These are phyloP conservation scores for Microsporum ferrugineum DNA, from an alignment of 2,329 filamentous ascomycete genomes.

Conservation along the genomic window DNA sequence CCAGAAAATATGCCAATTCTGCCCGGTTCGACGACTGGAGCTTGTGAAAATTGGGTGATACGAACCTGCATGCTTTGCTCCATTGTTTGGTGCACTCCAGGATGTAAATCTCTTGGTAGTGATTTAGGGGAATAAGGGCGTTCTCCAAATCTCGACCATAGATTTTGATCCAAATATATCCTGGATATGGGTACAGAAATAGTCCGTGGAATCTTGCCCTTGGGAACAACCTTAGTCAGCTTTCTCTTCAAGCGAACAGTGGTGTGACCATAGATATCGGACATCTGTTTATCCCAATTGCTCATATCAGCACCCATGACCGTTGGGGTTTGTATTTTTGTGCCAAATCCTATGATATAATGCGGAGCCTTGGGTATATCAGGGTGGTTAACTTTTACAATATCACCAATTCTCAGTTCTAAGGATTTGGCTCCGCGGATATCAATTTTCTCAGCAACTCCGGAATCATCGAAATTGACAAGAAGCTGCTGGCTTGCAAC, in stretches of 20 bases:
- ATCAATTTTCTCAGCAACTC: conserved; percentile 30
- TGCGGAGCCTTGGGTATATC: conserved; percentile 34
- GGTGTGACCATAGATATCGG: conserved; percentile 34
- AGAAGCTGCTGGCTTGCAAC: conserved; percentile 33
- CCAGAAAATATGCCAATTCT: conserved; percentile 52
- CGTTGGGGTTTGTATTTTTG: conserved; percentile 21
- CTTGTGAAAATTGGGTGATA: conserved; percentile 30
- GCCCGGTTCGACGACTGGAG: conserved; percentile 29
- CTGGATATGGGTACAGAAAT: conserved; percentile 34
- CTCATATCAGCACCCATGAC: conserved; percentile 13
- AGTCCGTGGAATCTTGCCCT: conserved; percentile 18
- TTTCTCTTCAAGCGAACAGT: conserved; percentile 34
- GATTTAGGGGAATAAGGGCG: conserved; percentile 26
- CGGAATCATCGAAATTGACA: conserved; percentile 36
- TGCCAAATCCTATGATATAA: conserved; percentile 32
- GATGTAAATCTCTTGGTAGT: conserved; percentile 12
- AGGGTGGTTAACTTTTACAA: conserved; percentile 36
- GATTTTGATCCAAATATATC: conserved; percentile 37
- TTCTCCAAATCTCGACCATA: conserved; percentile 37
- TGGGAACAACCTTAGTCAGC: conserved; percentile 32
- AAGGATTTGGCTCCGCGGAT: conserved; percentile 33
- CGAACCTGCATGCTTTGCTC: conserved; percentile 15
- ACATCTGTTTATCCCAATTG: conserved; percentile 20
- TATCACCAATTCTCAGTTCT: conserved; percentile 36
- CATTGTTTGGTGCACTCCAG: conserved; percentile 27